These are phyloP conservation scores for Aspergillus sp. DNA, from an alignment of 2,329 filamentous ascomycete species.

Conservation along the genomic window DNA sequence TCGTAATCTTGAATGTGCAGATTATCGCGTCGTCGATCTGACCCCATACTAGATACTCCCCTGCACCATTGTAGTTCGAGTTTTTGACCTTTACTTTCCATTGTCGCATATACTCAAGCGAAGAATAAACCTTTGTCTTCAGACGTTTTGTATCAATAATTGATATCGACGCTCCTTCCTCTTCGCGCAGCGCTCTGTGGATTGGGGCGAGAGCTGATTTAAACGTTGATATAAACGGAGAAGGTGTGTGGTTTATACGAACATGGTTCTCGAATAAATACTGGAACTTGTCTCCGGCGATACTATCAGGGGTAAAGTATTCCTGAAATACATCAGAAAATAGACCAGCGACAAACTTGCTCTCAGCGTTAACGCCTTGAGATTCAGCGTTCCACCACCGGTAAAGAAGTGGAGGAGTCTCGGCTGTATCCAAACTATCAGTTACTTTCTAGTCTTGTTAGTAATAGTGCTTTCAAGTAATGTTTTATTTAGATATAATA, in stretches of 20 bases:
- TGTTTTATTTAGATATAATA: not conserved
- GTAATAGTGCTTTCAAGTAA: not conserved
- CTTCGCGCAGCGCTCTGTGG: constrained; percentile 28
- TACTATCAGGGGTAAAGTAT: constrained; percentile 14
- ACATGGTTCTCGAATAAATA: constrained; percentile 26
- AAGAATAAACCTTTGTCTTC: constrained; percentile 25
- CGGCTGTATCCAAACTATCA: not conserved
- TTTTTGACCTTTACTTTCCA: constrained; percentile 17
- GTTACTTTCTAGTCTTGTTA: not conserved
- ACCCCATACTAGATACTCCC: constrained; percentile 39
- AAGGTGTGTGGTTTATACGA: constrained; percentile 14
- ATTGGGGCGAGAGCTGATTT: constrained; percentile 27
- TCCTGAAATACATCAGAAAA: constrained; percentile 18
- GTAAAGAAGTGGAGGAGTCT: constrained; percentile 32
- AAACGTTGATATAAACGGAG: constrained; percentile 38
- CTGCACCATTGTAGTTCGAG: constrained; percentile 29
- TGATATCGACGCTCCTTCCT: constrained; percentile 25
- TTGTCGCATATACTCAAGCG: constrained; percentile 22
- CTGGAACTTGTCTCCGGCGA: constrained; percentile 20
- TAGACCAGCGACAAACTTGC: constrained; percentile 24
- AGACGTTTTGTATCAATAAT: constrained; percentile 33
- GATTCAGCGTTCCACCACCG: constrained; percentile 34
- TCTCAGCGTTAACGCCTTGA: constrained; percentile 30
- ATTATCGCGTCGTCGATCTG: constrained; percentile 29
- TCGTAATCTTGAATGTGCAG: constrained; percentile 24